Base-by-base conservation (phyloP, 164 flowering plant genomes). In the Paratinospora sagittata region DNA sequence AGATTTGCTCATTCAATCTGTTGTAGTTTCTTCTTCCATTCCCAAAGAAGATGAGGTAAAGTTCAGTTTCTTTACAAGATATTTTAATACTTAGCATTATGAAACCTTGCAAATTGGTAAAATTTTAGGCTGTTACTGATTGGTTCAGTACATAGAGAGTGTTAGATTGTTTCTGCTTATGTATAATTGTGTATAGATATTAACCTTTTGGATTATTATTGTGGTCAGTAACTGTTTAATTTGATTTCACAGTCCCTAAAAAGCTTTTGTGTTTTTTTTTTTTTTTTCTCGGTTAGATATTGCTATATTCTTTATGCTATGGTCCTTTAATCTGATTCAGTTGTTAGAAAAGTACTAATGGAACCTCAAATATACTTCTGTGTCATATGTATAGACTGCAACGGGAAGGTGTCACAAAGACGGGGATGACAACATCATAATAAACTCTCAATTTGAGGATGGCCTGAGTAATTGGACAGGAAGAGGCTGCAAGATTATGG, bases 391-490 rank as follows among this genome's bases (percentile, higher is more conserved):
- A 19, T 36, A 78, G 82, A 69, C 67, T 58, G 57, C 67, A 43
- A 70, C 6, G 9, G 21, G 4, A 8, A 26, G 10, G 52, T 75
- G 82, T 70, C 13, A 27, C 36, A 34, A 30, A 33, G 80, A 74
- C 72, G 89, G 67, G 30, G 92, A 84, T 71, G 89, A 86, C 67
- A 86, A 86, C 79, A 85, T 95, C 71, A 90, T 87, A 72, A 60
- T 84, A 41, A 95, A 95, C 72, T 91, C 97, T 33, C 78, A 10
- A 21, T 95, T 95, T 82, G 93, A 89, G 17, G 89, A 92, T 77
- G 97, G 90, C 64, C 81, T 87, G 58, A 89, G 84, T 33, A 88
- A 87, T 71, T 95, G 99, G 99, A 76, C 92, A 45, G 97, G 89
- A 77, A 83, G 94, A 75, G 87, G 92, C 74, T 95, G 99, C 85